These are phyloP conservation scores for Smallanthus sonchifolius DNA, from an alignment of 129 eudicot genomes.

Conservation along the genomic window DNA sequence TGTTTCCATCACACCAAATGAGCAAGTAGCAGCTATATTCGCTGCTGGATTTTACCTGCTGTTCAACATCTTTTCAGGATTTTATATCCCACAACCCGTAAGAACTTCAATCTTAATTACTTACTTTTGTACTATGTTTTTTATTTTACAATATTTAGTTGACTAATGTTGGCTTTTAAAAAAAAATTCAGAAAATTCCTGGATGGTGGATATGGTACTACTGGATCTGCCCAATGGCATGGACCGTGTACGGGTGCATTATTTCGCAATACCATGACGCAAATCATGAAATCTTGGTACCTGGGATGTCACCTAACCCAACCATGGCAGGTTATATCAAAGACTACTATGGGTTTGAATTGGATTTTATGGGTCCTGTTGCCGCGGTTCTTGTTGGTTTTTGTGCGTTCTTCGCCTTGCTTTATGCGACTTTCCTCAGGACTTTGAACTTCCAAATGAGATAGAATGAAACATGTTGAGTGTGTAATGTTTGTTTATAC, in stretches of 20 bases:
- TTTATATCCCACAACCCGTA: constrained; percentile 75
- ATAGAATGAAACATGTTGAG: constrained; percentile 20
- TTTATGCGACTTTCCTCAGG: constrained; percentile 60
- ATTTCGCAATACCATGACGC: constrained; percentile 67
- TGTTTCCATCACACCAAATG: constrained; percentile 75
- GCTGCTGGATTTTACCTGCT: constrained; percentile 68
- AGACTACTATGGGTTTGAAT: constrained; percentile 49
- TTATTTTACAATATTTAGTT: neutral
- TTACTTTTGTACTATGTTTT: neutral
- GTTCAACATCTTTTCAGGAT: constrained; percentile 75
- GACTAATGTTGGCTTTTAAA: neutral
- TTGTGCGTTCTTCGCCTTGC: constrained; percentile 54
- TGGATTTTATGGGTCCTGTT: constrained; percentile 70
- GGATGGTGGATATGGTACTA: constrained; percentile 88
- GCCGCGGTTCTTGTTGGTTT: constrained; percentile 66
- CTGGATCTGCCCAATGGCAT: constrained; percentile 80
- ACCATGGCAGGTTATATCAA: constrained; percentile 37
- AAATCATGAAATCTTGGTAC: constrained; percentile 28
- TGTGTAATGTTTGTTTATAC: constrained; percentile 13
- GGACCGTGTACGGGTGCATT: constrained; percentile 72
- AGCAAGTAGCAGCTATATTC: constrained; percentile 66
- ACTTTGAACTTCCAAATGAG: constrained; percentile 69
- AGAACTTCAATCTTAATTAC: constrained; percentile 17
- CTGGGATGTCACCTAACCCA: constrained; percentile 35
- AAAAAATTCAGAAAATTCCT: constrained; percentile 56